Conservation (phyloP, 352 stramenopile genomes). For the Blastocystis hominis region DNA sequence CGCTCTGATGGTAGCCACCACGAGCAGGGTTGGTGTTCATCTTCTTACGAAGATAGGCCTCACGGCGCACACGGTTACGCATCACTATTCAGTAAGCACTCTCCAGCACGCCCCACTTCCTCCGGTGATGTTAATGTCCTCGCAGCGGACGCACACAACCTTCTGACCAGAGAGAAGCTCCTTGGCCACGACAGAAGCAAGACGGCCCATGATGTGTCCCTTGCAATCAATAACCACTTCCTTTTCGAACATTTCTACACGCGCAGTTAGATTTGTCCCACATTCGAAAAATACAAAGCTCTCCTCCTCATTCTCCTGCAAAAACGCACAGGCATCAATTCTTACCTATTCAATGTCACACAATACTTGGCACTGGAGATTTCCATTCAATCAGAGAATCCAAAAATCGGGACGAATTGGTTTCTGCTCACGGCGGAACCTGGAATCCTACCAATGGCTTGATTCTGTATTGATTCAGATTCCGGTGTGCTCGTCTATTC, state of each 20-base stretch:
- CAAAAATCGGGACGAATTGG: not conserved
- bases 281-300: too few relatives aligned
- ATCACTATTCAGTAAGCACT: slow-evolving; percentile 5
- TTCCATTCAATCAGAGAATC: not conserved
- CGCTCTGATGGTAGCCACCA: not conserved
- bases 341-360: too few relatives aligned
- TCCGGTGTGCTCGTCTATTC: not conserved
- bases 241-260: slow-evolving; percentile 53
- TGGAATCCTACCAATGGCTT: not conserved
- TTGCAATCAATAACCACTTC: slow-evolving; percentile 84
- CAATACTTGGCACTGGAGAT: not conserved
- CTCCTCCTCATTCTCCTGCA: too few relatives aligned
- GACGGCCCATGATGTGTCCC: slow-evolving; percentile 91
- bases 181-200: slow-evolving; percentile 94
- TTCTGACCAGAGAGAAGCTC: slow-evolving; percentile 93
- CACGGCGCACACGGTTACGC: slow-evolving; percentile 23
- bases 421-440: not conserved
- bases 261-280: not conserved
- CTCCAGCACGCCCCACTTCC: not conserved
- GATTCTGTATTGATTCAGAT: not conserved
- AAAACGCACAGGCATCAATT: too few relatives aligned
- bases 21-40: slow-evolving; percentile 49
- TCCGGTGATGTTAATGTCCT: slow-evolving; percentile 83
- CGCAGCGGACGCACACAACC: slow-evolving; percentile 86
- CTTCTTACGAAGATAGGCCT: slow-evolving; percentile 3